Conservation (phyloP, 495 filamentous ascomycete species). For the Hypoxylon crocopeplum region DNA sequence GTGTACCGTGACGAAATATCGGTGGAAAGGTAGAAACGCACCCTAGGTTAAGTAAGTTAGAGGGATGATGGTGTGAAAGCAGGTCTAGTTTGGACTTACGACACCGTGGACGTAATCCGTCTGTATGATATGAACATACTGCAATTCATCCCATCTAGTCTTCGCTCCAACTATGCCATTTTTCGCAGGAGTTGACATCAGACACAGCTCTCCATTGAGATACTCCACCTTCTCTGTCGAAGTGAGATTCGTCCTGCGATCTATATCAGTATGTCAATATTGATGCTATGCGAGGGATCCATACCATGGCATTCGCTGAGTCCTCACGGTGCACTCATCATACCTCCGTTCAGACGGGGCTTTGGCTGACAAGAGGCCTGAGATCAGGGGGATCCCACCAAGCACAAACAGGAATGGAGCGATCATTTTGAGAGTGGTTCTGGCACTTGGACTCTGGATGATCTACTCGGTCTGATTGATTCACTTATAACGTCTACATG, state of each 20-base stretch:
- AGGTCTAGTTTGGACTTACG: conserved; percentile 25
- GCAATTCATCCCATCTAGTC: conserved; percentile 54
- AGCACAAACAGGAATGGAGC: conserved; percentile 3
- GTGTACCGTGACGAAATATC: conserved; percentile 54
- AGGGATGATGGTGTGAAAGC: background rate
- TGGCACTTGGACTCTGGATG: background rate
- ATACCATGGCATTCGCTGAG: conserved; percentile 15
- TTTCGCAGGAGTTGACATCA: conserved; percentile 46
- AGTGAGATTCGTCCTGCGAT: conserved; percentile 46
- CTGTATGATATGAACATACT: conserved; percentile 45
- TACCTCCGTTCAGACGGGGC: background rate
- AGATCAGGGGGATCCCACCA: background rate
- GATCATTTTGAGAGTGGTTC: conserved; percentile 13
- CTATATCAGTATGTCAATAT: background rate
- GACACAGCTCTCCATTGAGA: conserved; percentile 54
- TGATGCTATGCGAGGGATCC: background rate
- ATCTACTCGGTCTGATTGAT: background rate
- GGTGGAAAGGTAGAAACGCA: conserved; percentile 59
- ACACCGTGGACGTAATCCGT: conserved; percentile 46
- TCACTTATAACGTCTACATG: conserved; percentile 4
- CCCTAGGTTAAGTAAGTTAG: conserved; percentile 22
- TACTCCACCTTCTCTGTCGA: conserved; percentile 47
- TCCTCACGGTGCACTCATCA: conserved; percentile 5
- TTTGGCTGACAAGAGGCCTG: background rate
- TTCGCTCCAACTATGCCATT: conserved; percentile 40